These are phyloP conservation scores for Dalbergia cultrata DNA, from an alignment of 306 rosid species.

Conservation along the genomic window DNA sequence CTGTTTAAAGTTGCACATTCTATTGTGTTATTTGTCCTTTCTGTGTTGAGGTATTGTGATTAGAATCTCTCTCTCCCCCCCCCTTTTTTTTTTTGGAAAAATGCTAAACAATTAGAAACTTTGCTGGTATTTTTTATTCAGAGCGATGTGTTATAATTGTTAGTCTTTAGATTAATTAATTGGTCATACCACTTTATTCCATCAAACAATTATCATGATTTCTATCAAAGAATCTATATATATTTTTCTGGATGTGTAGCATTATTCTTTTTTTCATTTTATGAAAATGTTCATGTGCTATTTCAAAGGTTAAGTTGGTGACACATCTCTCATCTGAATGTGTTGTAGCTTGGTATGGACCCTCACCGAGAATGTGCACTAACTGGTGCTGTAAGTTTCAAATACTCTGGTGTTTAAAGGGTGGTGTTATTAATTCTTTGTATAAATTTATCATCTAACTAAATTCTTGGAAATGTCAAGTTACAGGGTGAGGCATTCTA, in stretches of 20 bases:
- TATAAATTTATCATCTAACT: slow-evolving; percentile 20
- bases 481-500: slow-evolving; percentile 25
- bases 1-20: slow-evolving; percentile 65
- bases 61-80: slow-evolving; percentile 13
- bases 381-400: slow-evolving; percentile 57
- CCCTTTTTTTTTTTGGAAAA: not conserved
- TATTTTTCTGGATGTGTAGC: too few species aligned
- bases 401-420: slow-evolving; percentile 12
- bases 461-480: slow-evolving; percentile 21
- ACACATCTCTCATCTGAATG: slow-evolving; percentile 39
- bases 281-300: not conserved
- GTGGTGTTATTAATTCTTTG: not conserved
- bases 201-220: too few species aligned
- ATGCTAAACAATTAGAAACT: too few species aligned
- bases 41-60: slow-evolving; percentile 68
- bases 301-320: slow-evolving; percentile 37
- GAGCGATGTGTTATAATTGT: too few species aligned
- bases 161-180: too few species aligned
- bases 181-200: too few species aligned
- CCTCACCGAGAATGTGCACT: slow-evolving; percentile 58
- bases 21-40: slow-evolving; percentile 55
- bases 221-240: too few species aligned
- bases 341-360: slow-evolving; percentile 73
- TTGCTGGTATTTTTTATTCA: too few species aligned
- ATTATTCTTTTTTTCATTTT: too few species aligned